These are phyloP conservation scores for Hypomyces rosellus DNA, from an alignment of 2,329 filamentous ascomycete genomes.

Conservation along the genomic window DNA sequence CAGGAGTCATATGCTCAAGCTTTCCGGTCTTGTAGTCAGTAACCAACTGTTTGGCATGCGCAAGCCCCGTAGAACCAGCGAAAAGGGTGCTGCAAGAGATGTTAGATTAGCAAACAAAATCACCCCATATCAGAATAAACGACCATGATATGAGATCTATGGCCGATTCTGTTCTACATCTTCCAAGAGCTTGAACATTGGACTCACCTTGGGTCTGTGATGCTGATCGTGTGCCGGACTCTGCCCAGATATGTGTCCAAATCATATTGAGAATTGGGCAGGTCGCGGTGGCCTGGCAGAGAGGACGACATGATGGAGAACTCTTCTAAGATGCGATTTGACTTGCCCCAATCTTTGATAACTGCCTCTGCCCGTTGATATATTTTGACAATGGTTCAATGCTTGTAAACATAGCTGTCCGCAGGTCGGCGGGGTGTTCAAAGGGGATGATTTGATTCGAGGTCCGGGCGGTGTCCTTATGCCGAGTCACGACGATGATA, in stretches of 20 bases:
- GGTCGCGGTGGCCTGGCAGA: conserved; percentile 64
- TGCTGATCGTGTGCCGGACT: conserved; percentile 79
- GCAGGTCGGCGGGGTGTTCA: conserved; percentile 10
- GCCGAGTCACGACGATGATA: conserved; percentile 14
- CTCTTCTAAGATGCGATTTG: conserved; percentile 2
- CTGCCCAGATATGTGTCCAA: conserved; percentile 91
- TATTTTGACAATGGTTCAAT: too few relatives aligned
- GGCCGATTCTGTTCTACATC: too few relatives aligned
- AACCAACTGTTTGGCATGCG: conserved; percentile 77
- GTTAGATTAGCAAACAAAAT: not conserved
- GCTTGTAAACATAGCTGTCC: not conserved
- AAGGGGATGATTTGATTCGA: conserved; percentile 3
- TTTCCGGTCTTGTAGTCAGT: conserved; percentile 82
- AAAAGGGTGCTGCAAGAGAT: conserved; percentile 66
- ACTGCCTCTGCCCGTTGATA: too few relatives aligned
- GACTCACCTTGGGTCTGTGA: conserved; percentile 96
- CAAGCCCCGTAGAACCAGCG: conserved; percentile 69
- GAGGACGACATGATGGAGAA: conserved; percentile 53
- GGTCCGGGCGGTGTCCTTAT: not conserved
- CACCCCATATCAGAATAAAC: too few relatives aligned
- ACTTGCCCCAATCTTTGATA: not conserved
- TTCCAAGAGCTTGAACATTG: too few relatives aligned
- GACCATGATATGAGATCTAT: too few relatives aligned
- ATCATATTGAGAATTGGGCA: conserved; percentile 89
- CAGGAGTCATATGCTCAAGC: conserved; percentile 72